Percentiles rank a stretch among this genome's conserved stretches.
These are phyloP conservation scores for Trichoderma koningiopsis DNA, from an alignment of 2,329 filamentous ascomycete genomes.

Conservation along the genomic window DNA sequence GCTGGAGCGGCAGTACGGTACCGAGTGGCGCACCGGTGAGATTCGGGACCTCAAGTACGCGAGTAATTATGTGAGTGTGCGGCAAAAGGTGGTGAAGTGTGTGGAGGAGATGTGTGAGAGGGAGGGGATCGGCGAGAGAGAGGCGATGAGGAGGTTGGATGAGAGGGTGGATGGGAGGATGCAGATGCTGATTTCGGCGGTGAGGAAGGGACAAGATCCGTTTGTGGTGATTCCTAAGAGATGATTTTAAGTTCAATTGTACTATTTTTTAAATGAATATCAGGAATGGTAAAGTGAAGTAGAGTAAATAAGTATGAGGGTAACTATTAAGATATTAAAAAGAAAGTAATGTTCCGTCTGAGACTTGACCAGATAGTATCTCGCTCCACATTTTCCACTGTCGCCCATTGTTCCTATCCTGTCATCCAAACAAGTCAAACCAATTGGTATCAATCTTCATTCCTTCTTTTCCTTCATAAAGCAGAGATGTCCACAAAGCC, in stretches of 20 bases:
- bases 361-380: neutral
- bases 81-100: slow-evolving; percentile 30
- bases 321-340: neutral
- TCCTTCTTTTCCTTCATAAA: neutral
- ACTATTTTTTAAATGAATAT: too few species aligned
- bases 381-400: neutral
- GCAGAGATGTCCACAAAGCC: neutral
- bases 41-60: slow-evolving; percentile 32
- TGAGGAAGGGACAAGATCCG: slow-evolving; percentile 31
- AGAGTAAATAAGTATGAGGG: neutral
- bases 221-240: slow-evolving; percentile 29
- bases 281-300: neutral
- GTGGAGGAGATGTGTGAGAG: slow-evolving; percentile 30
- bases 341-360: neutral
- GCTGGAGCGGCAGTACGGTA: slow-evolving; percentile 31
- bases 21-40: slow-evolving; percentile 29
- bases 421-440: neutral
- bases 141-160: slow-evolving; percentile 30
- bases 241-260: neutral
- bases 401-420: neutral
- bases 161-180: slow-evolving; percentile 32
- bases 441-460: neutral
- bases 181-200: slow-evolving; percentile 29
- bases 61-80: slow-evolving; percentile 34
- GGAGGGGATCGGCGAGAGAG: neutral